phyloP scores from a whole-genome alignment of 169 alveolate species.

The Plasmodium sp. region DNA sequence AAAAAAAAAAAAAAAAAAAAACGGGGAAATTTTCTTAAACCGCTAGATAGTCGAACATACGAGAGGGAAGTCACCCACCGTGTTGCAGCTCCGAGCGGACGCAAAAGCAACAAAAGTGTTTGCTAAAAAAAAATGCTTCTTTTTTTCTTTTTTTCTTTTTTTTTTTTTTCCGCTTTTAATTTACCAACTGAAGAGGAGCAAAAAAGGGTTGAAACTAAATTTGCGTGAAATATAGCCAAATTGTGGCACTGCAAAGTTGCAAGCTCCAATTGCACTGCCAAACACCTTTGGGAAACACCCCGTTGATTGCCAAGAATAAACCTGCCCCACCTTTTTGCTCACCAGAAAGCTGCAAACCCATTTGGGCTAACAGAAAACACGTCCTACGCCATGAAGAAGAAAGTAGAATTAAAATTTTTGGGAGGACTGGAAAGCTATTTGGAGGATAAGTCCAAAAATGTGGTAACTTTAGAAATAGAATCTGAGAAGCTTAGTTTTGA shows the following conservation, averaged over 20 bases:
- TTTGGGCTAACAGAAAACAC: neutral
- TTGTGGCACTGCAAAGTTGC: neutral
- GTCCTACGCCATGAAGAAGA: conserved; percentile 15
- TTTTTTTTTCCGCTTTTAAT: neutral
- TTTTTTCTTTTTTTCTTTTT: too few relatives aligned
- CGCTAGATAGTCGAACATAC: neutral
- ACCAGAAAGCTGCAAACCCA: neutral
- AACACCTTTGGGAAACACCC: neutral
- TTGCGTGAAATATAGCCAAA: neutral
- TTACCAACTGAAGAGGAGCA: neutral
- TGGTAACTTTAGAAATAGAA: conserved; percentile 59
- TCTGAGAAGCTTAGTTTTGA: conserved; percentile 69
- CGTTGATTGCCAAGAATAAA: neutral
- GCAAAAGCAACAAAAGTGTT: neutral
- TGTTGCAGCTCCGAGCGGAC: neutral
- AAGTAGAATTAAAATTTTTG: conserved; percentile 73
- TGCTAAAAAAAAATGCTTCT: neutral
- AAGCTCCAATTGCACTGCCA: neutral
- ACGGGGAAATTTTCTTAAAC: neutral
- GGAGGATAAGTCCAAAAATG: conserved; percentile 40
- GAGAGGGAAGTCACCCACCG: neutral
- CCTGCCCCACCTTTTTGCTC: neutral
- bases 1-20: conserved; percentile 6
- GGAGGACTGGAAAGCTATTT: conserved; percentile 74
- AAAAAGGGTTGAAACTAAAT: neutral